Evolutionary conservation across 2,329 filamentous ascomycete genomes (phyloP), one percentile per base, ranked within the genome.

Genomic region (Trichophyton verrucosum): DNA sequence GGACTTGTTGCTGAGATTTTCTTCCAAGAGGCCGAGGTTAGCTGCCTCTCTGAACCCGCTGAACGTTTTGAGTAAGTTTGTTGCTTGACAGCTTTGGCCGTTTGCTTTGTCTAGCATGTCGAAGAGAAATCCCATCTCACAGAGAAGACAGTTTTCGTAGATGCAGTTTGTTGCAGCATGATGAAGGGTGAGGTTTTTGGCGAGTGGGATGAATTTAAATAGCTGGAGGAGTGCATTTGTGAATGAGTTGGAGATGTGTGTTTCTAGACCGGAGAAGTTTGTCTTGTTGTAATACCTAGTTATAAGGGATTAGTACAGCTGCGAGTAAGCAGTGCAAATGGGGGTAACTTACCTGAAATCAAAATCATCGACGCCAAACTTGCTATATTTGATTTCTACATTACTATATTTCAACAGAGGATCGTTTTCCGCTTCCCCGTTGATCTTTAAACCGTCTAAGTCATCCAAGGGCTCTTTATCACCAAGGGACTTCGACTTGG

Each of bases 361-460:
- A 72, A 99, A 99, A 73, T 99, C 95, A 69, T 97, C 92, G n/a
- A 99, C 91, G 20, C 94, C 94, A 73, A 96, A 99, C 71, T 91
- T 95, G 79, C 92, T 96, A 77, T 97, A 99, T 72, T 96, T 96
- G 76, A 99, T 99, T 73, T 97, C 92, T 9, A 96, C 88, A 68
- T 91, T 91, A 65, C 88, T 86, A 73, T 99, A 99, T 77, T 94
- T 89, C 7, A 88, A 82, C 22, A 92, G 88, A 3, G 94, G 87
- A 61, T 96, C 91, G 46, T 87, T 84, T 65, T 89, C 88, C 61
- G 87, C 82, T 65, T 87, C 86, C 46, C 79, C 80, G 64, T 88
- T 86, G 2, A 92, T 78, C 60, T 87, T 85, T 60, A 83, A 77
- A 42, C 86, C 84, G n/a, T 83, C 82, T 62, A 92, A 73, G 0